Percentiles rank a stretch among this genome's conserved stretches.
Conservation (phyloP, 306 rosid species). For the barrel medic (Medicago truncatula) region DNA sequence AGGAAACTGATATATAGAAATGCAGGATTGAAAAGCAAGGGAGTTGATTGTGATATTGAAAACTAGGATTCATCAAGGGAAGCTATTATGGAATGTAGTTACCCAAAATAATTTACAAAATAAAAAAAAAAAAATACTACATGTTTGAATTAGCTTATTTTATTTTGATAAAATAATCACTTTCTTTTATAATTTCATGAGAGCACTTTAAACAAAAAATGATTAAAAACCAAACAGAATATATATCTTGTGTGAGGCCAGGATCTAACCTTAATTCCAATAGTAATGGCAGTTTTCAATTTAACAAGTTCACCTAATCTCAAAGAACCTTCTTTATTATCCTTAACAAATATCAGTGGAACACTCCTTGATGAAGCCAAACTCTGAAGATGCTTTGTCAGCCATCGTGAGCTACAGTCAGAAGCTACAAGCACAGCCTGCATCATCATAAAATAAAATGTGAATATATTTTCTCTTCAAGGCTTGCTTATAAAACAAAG, state of each 20-base stretch:
- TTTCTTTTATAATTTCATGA: neutral
- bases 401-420: conserved; percentile 76
- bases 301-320: conserved; percentile 77
- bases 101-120: neutral
- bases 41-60: neutral
- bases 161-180: conserved; percentile 11
- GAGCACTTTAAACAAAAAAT: neutral
- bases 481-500: neutral
- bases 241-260: neutral
- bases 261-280: conserved; percentile 74
- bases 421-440: conserved; percentile 77
- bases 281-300: conserved; percentile 81
- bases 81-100: neutral
- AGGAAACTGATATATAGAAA: neutral
- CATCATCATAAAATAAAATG: conserved; percentile 38
- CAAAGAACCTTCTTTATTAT: conserved; percentile 67
- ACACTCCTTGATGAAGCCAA: conserved; percentile 76
- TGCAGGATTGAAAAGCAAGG: neutral
- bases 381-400: conserved; percentile 75
- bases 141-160: neutral
- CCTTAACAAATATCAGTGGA: conserved; percentile 69
- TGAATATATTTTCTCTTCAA: conserved; percentile 11
- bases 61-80: neutral
- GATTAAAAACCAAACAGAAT: conserved; percentile 10
- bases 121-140: too few species aligned